These are phyloP conservation scores for Trypanosoma cruzi DNA, from an alignment of 208 protist genomes.

Conservation along the genomic window DNA sequence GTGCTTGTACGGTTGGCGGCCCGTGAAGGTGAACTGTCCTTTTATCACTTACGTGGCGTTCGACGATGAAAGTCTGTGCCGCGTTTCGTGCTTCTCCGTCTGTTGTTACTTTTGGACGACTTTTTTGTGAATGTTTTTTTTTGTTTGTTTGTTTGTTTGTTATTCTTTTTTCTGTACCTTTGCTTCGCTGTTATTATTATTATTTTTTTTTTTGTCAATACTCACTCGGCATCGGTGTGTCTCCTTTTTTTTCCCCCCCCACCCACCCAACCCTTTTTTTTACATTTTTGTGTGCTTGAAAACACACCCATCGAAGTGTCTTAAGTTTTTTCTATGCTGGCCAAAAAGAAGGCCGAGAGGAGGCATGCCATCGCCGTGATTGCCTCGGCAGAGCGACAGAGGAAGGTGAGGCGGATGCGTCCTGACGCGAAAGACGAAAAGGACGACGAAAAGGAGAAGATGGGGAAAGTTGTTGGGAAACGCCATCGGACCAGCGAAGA, in stretches of 20 bases:
- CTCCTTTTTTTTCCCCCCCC: no score
- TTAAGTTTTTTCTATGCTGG: conserved; percentile 50
- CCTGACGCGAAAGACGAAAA: no score
- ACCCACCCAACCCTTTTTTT: no score
- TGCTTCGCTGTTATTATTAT: no score
- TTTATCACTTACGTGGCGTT: conserved; percentile 16
- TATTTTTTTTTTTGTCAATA: no score
- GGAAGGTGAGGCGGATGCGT: conserved; percentile 22
- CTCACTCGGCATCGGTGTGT: no score
- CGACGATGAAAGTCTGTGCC: not conserved
- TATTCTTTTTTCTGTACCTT: no score
- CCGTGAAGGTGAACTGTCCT: conserved; percentile 28
- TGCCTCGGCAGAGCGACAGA: conserved; percentile 41
- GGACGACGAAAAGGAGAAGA: not conserved
- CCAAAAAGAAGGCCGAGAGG: conserved; percentile 65
- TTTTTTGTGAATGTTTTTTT: no score
- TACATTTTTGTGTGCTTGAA: no score
- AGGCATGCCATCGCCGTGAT: conserved; percentile 44
- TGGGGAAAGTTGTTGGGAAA: conserved; percentile 7
- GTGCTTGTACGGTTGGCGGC: conserved; percentile 36
- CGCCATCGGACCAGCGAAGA: not conserved
- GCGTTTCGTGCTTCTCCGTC: not conserved
- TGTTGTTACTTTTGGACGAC: no score
- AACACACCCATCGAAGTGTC: no score
- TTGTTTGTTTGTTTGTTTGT: no score